Percentiles rank a stretch among this genome's conserved stretches.
Conservation (phyloP, 2,329 filamentous ascomycete genomes). For the Ceratocystis cacaofunesta region DNA sequence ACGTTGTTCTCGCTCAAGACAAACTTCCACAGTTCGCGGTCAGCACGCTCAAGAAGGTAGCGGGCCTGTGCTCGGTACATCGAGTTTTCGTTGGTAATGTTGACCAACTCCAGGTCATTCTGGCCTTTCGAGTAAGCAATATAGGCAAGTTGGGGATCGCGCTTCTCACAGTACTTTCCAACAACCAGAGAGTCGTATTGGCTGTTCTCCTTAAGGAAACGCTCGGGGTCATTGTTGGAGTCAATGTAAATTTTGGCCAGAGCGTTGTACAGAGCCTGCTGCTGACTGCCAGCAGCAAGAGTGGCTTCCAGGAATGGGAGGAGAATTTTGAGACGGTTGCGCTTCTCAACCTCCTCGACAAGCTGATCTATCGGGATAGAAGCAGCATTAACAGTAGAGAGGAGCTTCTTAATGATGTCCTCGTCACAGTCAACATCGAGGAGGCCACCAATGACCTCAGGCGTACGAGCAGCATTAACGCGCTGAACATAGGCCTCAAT, state of each 20-base stretch:
- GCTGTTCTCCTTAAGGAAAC: conserved; percentile 94
- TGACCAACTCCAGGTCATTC: conserved; percentile 93
- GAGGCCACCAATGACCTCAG: conserved; percentile 81
- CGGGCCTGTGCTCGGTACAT: conserved; percentile 98
- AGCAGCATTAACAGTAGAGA: conserved; percentile 68
- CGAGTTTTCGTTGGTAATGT: conserved; percentile 97
- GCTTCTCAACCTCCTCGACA: conserved; percentile 83
- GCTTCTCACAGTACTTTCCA: conserved; percentile 98
- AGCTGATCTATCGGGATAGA: conserved; percentile 89
- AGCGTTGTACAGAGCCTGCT: conserved; percentile 93
- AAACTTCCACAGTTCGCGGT: conserved; percentile 84
- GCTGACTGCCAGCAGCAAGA: conserved; percentile 76
- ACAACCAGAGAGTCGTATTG: conserved; percentile 85
- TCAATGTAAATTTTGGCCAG: conserved; percentile 99
- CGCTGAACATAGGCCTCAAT: conserved; percentile 97
- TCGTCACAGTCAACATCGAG: conserved; percentile 97
- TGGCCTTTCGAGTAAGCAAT: conserved; percentile 94
- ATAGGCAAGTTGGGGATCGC: conserved; percentile 86
- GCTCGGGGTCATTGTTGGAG: conserved; percentile 94
- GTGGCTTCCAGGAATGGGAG: conserved; percentile 92
- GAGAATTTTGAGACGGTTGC: conserved; percentile 89
- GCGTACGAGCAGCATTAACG: conserved; percentile 82
- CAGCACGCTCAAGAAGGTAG: conserved; percentile 81
- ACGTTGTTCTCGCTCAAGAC: conserved; percentile 93
- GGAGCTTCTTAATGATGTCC: conserved; percentile 81